Percentiles rank a stretch among this genome's conserved stretches.
phyloP scores from a whole-genome alignment of 805 yeast genomes.

The Kuraishia hungarica region DNA sequence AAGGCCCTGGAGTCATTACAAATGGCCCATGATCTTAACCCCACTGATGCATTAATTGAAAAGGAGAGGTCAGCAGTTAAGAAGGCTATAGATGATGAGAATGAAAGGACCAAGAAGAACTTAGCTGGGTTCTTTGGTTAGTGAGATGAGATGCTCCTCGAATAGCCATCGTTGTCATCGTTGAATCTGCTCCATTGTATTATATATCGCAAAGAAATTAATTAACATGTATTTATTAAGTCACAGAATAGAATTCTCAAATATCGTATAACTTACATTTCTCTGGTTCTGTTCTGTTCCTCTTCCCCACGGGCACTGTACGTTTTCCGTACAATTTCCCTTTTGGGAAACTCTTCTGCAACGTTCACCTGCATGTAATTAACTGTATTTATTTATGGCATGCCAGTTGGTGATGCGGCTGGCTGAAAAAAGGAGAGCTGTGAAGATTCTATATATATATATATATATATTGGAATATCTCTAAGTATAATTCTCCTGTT shows the following conservation, averaged over 20 bases:
- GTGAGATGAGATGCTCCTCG: not conserved
- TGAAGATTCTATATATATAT: not conserved
- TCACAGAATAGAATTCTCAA: no score
- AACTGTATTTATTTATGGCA: not conserved
- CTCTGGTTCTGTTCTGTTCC: no score
- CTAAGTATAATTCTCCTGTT: no score
- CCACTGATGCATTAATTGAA: conserved; percentile 39
- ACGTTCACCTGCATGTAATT: not conserved
- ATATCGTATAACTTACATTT: no score
- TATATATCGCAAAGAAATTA: no score
- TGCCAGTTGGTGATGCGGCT: not conserved
- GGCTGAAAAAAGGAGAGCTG: not conserved
- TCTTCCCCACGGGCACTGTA: no score
- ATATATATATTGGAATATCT: no score
- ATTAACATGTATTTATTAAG: no score
- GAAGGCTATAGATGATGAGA: not conserved
- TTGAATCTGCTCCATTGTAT: no score
- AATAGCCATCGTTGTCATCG: no score
- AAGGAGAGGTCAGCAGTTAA: not conserved
- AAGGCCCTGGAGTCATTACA: conserved; percentile 40
- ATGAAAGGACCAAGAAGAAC: not conserved
- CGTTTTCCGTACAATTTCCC: no score
- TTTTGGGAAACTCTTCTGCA: not conserved
- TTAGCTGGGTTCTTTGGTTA: not conserved
- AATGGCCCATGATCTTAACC: conserved; percentile 33